A percentile compares a stretch with the other conserved stretches of the same genome.
Conservation (phyloP, 139 green algal genomes). For the Ettlia oleoabundans region DNA sequence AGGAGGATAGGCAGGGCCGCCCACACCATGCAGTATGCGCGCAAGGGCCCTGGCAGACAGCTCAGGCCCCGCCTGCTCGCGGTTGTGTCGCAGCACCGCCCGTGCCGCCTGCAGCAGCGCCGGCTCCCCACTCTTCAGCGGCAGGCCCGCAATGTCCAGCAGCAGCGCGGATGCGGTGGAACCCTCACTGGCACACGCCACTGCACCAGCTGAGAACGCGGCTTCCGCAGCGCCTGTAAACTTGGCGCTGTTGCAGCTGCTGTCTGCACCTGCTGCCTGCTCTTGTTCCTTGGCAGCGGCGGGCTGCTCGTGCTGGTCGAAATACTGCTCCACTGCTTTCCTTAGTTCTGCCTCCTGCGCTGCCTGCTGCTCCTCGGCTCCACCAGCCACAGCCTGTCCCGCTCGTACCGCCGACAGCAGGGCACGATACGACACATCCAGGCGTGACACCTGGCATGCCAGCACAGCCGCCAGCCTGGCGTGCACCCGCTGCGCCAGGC, state of each 20-base stretch:
- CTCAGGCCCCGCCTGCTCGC: slow-evolving; percentile 11
- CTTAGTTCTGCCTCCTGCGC: slow-evolving; percentile 59
- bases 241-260: background rate
- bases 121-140: slow-evolving; percentile 26
- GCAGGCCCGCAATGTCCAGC: slow-evolving; percentile 36
- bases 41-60: slow-evolving; percentile 53
- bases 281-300: no score
- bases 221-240: no score
- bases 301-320: slow-evolving; percentile 47
- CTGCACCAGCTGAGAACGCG: no score
- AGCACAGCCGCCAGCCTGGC: slow-evolving; percentile 41
- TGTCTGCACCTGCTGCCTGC: background rate
- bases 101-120: slow-evolving; percentile 29
- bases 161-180: background rate
- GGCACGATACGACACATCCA: slow-evolving; percentile 55
- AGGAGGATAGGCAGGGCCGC: slow-evolving; percentile 64
- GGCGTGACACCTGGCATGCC: slow-evolving; percentile 44
- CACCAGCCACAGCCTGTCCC: background rate
- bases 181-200: background rate
- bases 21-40: slow-evolving; percentile 74
- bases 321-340: slow-evolving; percentile 56
- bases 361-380: background rate
- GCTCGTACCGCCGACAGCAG: slow-evolving; percentile 37
- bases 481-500: slow-evolving; percentile 46
- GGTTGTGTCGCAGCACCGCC: slow-evolving; percentile 32